These are phyloP conservation scores for Macadamia tetraphylla DNA, from an alignment of 164 flowering plant genomes.

Conservation along the genomic window DNA sequence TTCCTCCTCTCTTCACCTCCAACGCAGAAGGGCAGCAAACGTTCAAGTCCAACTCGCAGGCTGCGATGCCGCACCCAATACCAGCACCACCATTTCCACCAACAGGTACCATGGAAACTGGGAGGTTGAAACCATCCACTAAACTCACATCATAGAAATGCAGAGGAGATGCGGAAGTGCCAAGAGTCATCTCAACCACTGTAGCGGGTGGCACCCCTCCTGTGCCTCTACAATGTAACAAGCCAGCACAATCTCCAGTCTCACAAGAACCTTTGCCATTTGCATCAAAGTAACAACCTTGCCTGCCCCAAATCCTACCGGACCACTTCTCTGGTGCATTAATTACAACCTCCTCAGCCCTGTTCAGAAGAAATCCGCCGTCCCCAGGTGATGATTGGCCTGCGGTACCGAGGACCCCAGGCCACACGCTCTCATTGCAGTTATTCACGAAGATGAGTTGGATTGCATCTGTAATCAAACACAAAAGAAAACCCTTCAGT, in stretches of 20 bases:
- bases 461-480: constrained; percentile 48
- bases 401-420: constrained; percentile 67
- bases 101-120: constrained; percentile 66
- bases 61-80: constrained; percentile 55
- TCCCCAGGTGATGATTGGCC: constrained; percentile 52
- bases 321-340: constrained; percentile 48
- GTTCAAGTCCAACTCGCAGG: constrained; percentile 61
- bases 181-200: constrained; percentile 64
- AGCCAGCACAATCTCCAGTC: constrained; percentile 57
- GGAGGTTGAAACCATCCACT: constrained; percentile 79
- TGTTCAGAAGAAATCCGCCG: constrained; percentile 71
- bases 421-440: constrained; percentile 64
- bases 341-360: constrained; percentile 34
- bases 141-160: constrained; percentile 77
- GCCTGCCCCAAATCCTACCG: constrained; percentile 60
- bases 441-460: constrained; percentile 56
- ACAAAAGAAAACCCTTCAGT: constrained; percentile 5
- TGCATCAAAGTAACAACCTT: constrained; percentile 43
- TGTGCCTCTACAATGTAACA: constrained; percentile 38
- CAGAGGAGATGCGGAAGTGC: constrained; percentile 29
- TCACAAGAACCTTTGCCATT: constrained; percentile 38
- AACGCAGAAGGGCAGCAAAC: constrained; percentile 64
- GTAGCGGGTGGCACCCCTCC: constrained; percentile 69
- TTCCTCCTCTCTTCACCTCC: constrained; percentile 47
- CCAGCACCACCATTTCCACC: constrained; percentile 38